Conservation (phyloP, 331 rosid genomes). For the Acacia pycnantha region DNA sequence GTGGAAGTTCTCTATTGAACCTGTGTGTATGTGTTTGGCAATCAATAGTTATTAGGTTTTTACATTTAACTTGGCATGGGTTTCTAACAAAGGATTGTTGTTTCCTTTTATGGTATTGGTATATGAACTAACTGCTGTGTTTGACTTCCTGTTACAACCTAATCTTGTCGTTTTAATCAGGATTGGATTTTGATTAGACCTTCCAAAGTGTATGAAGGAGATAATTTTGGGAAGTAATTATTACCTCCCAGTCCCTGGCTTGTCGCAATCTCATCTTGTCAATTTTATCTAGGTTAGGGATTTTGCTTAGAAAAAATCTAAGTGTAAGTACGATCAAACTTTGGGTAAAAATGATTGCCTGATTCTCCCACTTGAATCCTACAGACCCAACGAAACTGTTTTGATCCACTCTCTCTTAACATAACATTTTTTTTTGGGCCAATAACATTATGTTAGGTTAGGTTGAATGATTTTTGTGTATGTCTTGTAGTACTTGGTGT, state of each 20-base stretch:
- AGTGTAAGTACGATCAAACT: not conserved
- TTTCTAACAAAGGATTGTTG: not conserved
- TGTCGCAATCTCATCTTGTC: not conserved
- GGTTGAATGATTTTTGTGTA: not conserved
- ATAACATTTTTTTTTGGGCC: not conserved
- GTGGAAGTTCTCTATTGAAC: not conserved
- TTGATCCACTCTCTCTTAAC: not conserved
- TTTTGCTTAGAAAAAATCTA: conserved; percentile 5
- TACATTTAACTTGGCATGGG: not conserved
- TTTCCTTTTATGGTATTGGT: conserved; percentile 1
- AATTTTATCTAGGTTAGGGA: conserved; percentile 7
- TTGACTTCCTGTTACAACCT: not conserved
- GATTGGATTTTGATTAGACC: conserved; percentile 12
- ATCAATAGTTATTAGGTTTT: not conserved
- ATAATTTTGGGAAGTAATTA: not conserved
- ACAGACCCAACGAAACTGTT: not conserved
- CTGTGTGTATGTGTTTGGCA: not conserved
- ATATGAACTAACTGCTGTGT: not conserved
- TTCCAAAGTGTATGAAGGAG: not conserved
- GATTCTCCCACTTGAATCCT: not conserved
- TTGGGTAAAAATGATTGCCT: not conserved
- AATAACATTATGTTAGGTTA: not conserved
- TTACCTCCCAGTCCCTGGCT: not conserved
- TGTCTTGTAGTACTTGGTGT: not conserved
- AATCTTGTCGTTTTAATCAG: not conserved